phyloP scores from a whole-genome alignment of 371 early-diverging fungal species.

The Rhizopus stolonifer region DNA sequence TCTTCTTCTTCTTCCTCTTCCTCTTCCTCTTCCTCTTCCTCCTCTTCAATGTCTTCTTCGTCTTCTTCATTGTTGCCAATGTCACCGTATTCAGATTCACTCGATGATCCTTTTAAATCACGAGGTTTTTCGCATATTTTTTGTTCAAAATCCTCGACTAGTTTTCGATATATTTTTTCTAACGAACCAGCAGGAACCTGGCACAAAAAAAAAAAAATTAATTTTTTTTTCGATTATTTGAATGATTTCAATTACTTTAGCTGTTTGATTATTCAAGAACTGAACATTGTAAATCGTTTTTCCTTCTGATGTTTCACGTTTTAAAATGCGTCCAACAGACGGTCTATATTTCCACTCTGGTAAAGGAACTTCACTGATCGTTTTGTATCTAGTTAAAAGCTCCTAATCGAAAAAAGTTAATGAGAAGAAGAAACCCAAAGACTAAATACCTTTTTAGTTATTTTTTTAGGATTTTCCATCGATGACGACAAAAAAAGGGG shows the following conservation, averaged over 20 bases:
- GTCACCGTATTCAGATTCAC: too few species aligned
- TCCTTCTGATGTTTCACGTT: neutral
- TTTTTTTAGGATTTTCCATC: neutral
- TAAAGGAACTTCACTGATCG: neutral
- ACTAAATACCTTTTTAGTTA: neutral
- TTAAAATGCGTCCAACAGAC: neutral
- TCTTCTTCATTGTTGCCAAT: too few species aligned
- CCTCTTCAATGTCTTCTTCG: too few species aligned
- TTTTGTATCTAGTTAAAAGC: neutral
- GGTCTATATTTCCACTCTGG: neutral
- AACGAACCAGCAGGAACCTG: conserved; percentile 8
- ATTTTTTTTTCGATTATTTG: neutral
- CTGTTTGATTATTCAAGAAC: conserved; percentile 10
- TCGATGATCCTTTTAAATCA: too few species aligned
- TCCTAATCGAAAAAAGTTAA: neutral
- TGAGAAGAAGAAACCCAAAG: neutral
- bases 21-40: too few species aligned
- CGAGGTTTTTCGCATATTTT: too few species aligned
- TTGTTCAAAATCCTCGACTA: conserved; percentile 14
- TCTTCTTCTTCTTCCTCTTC: too few species aligned
- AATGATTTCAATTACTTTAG: conserved; percentile 1
- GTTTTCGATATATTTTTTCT: neutral
- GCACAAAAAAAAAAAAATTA: neutral
- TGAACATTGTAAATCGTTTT: conserved; percentile 6
- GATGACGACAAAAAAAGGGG: neutral